Base-by-base conservation (phyloP, 306 rosid genomes). In the Cicer arietinum region DNA sequence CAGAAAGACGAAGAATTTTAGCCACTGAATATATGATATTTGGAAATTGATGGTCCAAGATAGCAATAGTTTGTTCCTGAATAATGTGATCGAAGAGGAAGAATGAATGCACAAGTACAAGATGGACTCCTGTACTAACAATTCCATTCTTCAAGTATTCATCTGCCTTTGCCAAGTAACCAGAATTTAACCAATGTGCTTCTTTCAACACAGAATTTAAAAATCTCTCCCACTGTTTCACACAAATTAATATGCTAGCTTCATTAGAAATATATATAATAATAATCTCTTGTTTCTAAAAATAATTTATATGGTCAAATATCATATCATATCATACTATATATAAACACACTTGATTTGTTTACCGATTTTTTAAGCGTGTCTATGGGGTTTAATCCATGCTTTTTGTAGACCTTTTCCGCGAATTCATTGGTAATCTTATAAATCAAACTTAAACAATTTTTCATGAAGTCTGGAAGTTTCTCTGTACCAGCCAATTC, bases 101-200 rank as follows among this genome's bases (percentile, higher is more conserved):
- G 80, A 85, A 85, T 8, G 71, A 52, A 50, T 82, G 82, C 3
- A 81, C 64, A 12, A 90, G 77, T 11, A 80, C 86, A 6, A 77
- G 80, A 6, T 83, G 88, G 22, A 85, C 90, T 7, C 96, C 91
- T 5, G 88, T n/a, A 64, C 84, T 88, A 7, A 83, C 42, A n/a
- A 80, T 14, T 51, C 75, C 86, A 67, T 85, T 86, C 22, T 80
- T 78, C 83, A 88, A 76, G 58, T 90, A 88, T 44, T 83, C 85
- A 47, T 86, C 75, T 6, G 77, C 35, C 30, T 53, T 78, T 56
- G 88, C 85, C 46, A 76, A 60, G 10, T 80, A 6, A 37, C 82
- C 78, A 4, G 56, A 37, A 1, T 61, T 69, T 52, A 85, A 65
- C 92, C 91, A 88, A 20, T 69, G 58, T 53, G 91, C 84, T 53